Conservation (phyloP, 768 basidiomycete genomes). For the Lactifluus echinatus region DNA sequence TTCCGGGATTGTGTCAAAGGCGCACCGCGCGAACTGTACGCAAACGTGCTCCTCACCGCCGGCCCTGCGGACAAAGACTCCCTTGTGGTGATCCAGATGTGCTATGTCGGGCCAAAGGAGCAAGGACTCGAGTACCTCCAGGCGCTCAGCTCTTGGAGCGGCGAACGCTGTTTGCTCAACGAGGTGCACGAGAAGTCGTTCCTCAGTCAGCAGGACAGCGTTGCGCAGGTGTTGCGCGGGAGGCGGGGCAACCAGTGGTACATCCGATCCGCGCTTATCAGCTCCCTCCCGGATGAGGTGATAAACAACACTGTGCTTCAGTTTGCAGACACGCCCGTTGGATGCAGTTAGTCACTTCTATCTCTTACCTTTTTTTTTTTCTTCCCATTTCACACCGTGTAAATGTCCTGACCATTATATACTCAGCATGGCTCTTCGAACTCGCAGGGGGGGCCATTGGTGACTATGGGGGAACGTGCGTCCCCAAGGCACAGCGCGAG, state of each 20-base stretch:
- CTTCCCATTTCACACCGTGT: background rate
- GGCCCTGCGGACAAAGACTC: slow-evolving; percentile 80
- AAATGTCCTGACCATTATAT: background rate
- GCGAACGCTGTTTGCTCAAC: slow-evolving; percentile 76
- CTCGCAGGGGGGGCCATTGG: slow-evolving; percentile 72
- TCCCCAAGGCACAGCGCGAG: slow-evolving; percentile 72
- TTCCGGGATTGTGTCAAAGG: slow-evolving; percentile 90
- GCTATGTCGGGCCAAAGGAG: slow-evolving; percentile 71
- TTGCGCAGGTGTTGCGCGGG: slow-evolving; percentile 82
- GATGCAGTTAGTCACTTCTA: slow-evolving; percentile 63
- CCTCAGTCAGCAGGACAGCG: slow-evolving; percentile 82
- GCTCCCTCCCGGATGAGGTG: slow-evolving; percentile 78
- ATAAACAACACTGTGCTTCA: slow-evolving; percentile 75
- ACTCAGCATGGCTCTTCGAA: slow-evolving; percentile 84
- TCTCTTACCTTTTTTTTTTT: background rate
- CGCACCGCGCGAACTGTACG: slow-evolving; percentile 80
- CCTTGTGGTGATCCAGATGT: slow-evolving; percentile 86
- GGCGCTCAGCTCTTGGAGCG: slow-evolving; percentile 83
- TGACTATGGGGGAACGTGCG: slow-evolving; percentile 64
- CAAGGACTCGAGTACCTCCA: slow-evolving; percentile 71
- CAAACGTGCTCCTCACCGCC: slow-evolving; percentile 84
- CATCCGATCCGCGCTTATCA: slow-evolving; percentile 78
- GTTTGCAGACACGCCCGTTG: slow-evolving; percentile 78
- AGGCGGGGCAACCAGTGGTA: slow-evolving; percentile 84
- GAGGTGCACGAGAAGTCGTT: slow-evolving; percentile 90